These are phyloP conservation scores for Auxenochlorella pyrenoidosa DNA, from an alignment of 139 green algal species.

Conservation along the genomic window DNA sequence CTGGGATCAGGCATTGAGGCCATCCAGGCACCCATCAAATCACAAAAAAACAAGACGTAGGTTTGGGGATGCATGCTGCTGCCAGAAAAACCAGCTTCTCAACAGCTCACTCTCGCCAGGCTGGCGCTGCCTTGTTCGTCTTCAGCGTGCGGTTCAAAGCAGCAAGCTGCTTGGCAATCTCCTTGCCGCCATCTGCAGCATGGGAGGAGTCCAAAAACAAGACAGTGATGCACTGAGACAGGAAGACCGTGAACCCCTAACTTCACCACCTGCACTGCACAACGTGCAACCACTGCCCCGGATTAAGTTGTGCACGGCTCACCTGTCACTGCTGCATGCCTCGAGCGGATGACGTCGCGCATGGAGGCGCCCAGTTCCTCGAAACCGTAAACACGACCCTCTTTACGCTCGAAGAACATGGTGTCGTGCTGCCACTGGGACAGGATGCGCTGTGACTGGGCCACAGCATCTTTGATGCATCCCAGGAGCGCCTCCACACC, in stretches of 20 bases:
- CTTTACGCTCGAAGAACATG: constrained; percentile 88
- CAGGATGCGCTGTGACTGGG: constrained; percentile 65
- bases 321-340: constrained; percentile 46
- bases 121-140: constrained; percentile 66
- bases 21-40: background rate
- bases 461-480: constrained; percentile 86
- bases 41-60: background rate
- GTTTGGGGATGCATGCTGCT: background rate
- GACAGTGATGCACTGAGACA: background rate
- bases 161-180: constrained; percentile 87
- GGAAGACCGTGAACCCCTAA: no score
- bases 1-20: background rate
- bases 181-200: constrained; percentile 78
- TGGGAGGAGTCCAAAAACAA: background rate
- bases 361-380: constrained; percentile 78
- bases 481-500: constrained; percentile 76
- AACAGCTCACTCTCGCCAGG: constrained; percentile 15
- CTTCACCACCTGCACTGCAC: background rate
- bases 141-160: constrained; percentile 79
- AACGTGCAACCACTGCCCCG: no score
- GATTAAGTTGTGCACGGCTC: background rate
- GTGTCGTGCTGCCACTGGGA: constrained; percentile 77
- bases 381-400: constrained; percentile 78
- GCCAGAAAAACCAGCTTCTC: background rate
- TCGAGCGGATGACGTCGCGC: constrained; percentile 32